Conservation (phyloP, 1,284 basidiomycete genomes). For the Cryptococcus amylolentus region DNA sequence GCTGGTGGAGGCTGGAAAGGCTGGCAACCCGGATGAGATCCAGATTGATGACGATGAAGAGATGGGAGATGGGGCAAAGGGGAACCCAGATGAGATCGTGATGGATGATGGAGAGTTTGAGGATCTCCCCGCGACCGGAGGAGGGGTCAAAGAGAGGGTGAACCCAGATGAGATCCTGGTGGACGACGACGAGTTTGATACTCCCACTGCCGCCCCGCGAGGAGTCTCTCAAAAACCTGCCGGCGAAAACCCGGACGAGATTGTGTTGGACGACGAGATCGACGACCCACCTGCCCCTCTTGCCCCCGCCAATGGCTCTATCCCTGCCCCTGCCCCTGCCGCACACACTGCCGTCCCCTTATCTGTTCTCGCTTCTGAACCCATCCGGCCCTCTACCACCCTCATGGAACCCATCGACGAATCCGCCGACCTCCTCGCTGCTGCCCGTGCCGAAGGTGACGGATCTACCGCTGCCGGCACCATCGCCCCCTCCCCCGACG, state of each 20-base stretch:
- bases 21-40: conserved; percentile 68
- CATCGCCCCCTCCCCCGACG: neutral
- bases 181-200: conserved; percentile 42
- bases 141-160: conserved; percentile 46
- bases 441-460: neutral
- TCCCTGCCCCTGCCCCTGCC: conserved; percentile 50
- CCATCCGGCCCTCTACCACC: no score
- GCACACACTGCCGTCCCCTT: no score
- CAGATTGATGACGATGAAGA: conserved; percentile 60
- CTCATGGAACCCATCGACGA: conserved; percentile 51
- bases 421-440: conserved; percentile 35
- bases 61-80: conserved; percentile 4
- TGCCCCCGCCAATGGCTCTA: neutral
- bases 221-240: neutral
- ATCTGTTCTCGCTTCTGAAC: no score
- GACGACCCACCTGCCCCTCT: conserved; percentile 7
- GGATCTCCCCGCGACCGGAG: neutral
- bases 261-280: conserved; percentile 52
- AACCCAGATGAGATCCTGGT: conserved; percentile 65
- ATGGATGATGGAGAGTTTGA: neutral
- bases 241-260: conserved; percentile 59
- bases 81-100: neutral
- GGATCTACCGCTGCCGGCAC: neutral
- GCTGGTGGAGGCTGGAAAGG: conserved; percentile 2
- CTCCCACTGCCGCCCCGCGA: neutral